Evolutionary conservation across 2,329 filamentous ascomycete genomes (phyloP), one percentile per base, ranked within the genome.

Genomic region (Dendrostoma leiphaemia): DNA sequence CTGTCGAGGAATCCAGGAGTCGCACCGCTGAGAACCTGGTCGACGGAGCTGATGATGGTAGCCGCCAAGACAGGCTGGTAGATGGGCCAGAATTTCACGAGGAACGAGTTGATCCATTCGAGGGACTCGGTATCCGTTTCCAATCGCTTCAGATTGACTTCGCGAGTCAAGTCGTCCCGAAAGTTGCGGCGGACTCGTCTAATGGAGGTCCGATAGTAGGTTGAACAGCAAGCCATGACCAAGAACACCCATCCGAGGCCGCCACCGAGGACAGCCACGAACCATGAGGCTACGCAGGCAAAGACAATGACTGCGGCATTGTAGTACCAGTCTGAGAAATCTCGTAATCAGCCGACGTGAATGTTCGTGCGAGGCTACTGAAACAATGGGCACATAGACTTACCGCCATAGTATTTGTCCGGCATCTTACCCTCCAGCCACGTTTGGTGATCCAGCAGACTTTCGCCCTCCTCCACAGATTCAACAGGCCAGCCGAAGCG

Each of bases 11-110:
- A 97, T 0, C 88, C 84, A 0, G 94, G 94, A 0, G 92, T 97
- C 2, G 92, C 86, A 0, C 90, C 92, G 67, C 92, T 97, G 53
- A 99, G 78, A 48, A 99, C 91, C 75, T 97, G 94, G 66, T 99
- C 94, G 45, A 97, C 94, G 0, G 92, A 91, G 69, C 86, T 91
- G 72, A 97, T 89, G 64, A 99, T 89, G 21, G 91, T 95, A 62
- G 94, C 85, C 57, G 91, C 93, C 12, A 99, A 82, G 9, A 97
- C 90, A 1, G 94, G 94, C 52, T 94, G 91, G 69, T 96, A 97
- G 65, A 99, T 99, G 59, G 94, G 94, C 94, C 94, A 99, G 75
- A 99, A 99, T 70, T 99, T 99, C 74, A 95, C 85, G 64, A 99
- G 70, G 75, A 99, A 99, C 63, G 91, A 96, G 78, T 99, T 99